Conservation (phyloP, 306 rosid species). For the Vigna angularis region DNA sequence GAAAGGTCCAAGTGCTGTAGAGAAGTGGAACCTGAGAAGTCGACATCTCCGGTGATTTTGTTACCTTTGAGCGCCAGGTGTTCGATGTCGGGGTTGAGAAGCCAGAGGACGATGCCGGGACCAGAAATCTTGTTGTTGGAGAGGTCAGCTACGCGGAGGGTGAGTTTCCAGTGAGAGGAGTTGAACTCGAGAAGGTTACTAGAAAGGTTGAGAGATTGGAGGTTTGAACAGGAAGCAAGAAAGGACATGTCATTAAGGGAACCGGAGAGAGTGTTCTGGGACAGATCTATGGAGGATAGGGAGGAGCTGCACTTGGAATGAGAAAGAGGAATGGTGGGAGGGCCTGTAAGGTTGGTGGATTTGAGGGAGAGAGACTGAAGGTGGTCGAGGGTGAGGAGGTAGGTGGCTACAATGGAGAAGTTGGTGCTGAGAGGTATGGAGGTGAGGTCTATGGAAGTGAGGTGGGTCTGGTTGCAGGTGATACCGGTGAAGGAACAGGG, state of each 20-base stretch:
- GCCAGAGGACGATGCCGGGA: slow-evolving; percentile 57
- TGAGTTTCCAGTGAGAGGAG: slow-evolving; percentile 34
- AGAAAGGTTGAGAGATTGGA: slow-evolving; percentile 75
- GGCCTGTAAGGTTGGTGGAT: slow-evolving; percentile 61
- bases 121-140: slow-evolving; percentile 73
- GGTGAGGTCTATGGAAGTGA: slow-evolving; percentile 75
- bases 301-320: slow-evolving; percentile 59
- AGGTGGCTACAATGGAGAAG: slow-evolving; percentile 56
- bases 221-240: slow-evolving; percentile 54
- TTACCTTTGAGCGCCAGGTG: slow-evolving; percentile 64
- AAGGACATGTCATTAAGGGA: slow-evolving; percentile 50
- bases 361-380: slow-evolving; percentile 61
- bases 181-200: slow-evolving; percentile 48
- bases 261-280: slow-evolving; percentile 67
- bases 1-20: slow-evolving; percentile 69
- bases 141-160: slow-evolving; percentile 62
- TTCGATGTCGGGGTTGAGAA: slow-evolving; percentile 54
- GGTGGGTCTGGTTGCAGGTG: slow-evolving; percentile 58
- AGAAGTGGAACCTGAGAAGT: slow-evolving; percentile 52
- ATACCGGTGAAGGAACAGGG: slow-evolving; percentile 74
- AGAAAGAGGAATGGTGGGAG: slow-evolving; percentile 47
- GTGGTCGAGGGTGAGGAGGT: slow-evolving; percentile 60
- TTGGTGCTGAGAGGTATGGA: slow-evolving; percentile 51
- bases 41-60: slow-evolving; percentile 63
- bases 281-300: slow-evolving; percentile 73